These are phyloP conservation scores for Madurella fahalii DNA, from an alignment of 2,329 filamentous ascomycete species.

Conservation along the genomic window DNA sequence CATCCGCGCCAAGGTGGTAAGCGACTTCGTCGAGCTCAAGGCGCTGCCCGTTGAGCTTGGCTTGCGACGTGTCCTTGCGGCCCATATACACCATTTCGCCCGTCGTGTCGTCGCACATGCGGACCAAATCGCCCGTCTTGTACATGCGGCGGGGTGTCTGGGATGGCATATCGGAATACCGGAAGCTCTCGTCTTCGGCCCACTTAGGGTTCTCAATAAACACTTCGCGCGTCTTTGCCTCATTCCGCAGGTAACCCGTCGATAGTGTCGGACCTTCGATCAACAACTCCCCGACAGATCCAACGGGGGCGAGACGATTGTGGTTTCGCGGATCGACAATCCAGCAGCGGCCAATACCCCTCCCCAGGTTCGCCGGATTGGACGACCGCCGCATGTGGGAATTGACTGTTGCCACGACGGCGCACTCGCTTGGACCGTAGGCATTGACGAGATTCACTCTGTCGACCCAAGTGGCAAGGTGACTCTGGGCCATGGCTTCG, in stretches of 20 bases:
- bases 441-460: conserved; percentile 37
- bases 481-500: conserved; percentile 33
- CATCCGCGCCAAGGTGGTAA: conserved; percentile 35
- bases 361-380: conserved; percentile 37
- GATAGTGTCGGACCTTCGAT: conserved; percentile 21
- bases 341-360: conserved; percentile 26
- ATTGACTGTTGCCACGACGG: conserved; percentile 34
- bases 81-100: conserved; percentile 24
- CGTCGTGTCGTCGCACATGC: conserved; percentile 24
- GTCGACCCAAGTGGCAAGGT: conserved; percentile 37
- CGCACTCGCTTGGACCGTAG: conserved; percentile 35
- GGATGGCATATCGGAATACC: conserved; percentile 36
- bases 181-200: conserved; percentile 39
- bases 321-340: conserved; percentile 31
- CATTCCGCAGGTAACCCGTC: conserved; percentile 21
- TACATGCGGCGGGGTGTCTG: conserved; percentile 50
- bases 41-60: conserved; percentile 28
- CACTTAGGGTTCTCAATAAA: conserved; percentile 43
- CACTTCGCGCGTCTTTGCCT: conserved; percentile 40
- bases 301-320: conserved; percentile 22
- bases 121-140: conserved; percentile 35
- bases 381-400: conserved; percentile 3
- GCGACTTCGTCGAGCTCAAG: conserved; percentile 40
- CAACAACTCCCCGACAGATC: conserved; percentile 22
- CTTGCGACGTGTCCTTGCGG: conserved; percentile 33